Evolutionary conservation across 306 rosid species (phyloP).

Genomic region (Quercus wislizeni): DNA sequence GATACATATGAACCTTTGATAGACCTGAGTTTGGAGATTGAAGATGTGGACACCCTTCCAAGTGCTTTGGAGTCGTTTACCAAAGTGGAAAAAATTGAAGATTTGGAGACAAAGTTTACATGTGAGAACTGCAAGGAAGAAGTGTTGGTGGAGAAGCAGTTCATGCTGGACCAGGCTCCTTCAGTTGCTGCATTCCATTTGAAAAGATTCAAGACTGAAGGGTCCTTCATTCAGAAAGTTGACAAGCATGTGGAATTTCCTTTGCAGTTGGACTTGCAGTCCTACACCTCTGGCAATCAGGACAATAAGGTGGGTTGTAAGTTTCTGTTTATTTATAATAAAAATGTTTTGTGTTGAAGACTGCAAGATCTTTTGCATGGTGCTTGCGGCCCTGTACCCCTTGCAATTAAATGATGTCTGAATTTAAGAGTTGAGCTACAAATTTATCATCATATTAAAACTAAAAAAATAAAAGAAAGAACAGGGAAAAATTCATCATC

Average conservation of each 20-base stretch:
- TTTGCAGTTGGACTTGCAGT: slow-evolving; percentile 71
- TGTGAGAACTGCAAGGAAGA: slow-evolving; percentile 75
- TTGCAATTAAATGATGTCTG: not conserved
- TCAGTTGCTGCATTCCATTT: slow-evolving; percentile 75
- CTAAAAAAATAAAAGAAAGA: too few relatives aligned
- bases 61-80: slow-evolving; percentile 81
- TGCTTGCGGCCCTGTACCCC: not conserved
- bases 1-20: slow-evolving; percentile 69
- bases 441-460: not conserved
- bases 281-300: slow-evolving; percentile 42
- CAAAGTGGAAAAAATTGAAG: slow-evolving; percentile 68
- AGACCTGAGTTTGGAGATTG: slow-evolving; percentile 88
- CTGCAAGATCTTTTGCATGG: not conserved
- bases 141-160: slow-evolving; percentile 73
- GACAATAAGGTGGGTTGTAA: slow-evolving; percentile 47
- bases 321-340: not conserved
- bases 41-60: slow-evolving; percentile 55
- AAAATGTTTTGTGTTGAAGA: not conserved
- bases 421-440: not conserved
- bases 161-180: slow-evolving; percentile 65
- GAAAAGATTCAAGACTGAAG: slow-evolving; percentile 77
- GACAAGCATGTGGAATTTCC: slow-evolving; percentile 78
- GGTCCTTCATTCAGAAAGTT: slow-evolving; percentile 59
- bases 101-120: slow-evolving; percentile 42
- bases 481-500: not conserved